Base-by-base conservation (phyloP, 192 early-diverging fungal species). In the Allomyces arbusculus region DNA sequence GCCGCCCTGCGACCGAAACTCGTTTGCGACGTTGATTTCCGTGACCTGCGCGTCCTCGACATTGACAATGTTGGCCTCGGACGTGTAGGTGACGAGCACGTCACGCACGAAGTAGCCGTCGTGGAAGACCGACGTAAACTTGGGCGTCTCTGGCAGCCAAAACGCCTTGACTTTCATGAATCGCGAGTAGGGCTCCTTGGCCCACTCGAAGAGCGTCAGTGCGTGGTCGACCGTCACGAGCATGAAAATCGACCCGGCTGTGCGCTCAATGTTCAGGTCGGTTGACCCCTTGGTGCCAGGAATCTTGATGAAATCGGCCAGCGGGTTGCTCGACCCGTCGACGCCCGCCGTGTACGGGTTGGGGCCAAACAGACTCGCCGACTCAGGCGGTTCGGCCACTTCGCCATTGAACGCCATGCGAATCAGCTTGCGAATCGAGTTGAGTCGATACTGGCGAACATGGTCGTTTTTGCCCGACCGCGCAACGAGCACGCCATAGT, bases 101-200 rank as follows among this genome's bases (percentile, higher is more conserved):
- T 84, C 81, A 10, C 75, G 70, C 10, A 80, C 75, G 33, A 71
- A 69, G 33, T 82, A 61, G 5, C 83, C 83, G 62, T 84, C 83
- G 63, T 84, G 78, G 28, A 83, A 66, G 6, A 84, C 43, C 25
- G 75, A 69, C 71, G 84, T 75, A 40, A 72, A 75, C 67, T 84
- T 84, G 44, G 83, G 83, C 19, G 70, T 66, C 69, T 83, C 83
- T 12, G 83, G 83, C 24, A 84, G 69, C 83, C 83, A 84, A 69
- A 84, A 84, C 9, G 73, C 76, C 67, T 84, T 84, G 55, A 84
- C 68, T 64, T 84, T 84, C 81, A 84, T 83, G 74, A 84, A 84
- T 67, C 76, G 78, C 40, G 75, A 65, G 70, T 84, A 84, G 63
- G 83, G 83, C 61, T 81, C 81, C 67, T 74, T 78, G 12, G 83